Conservation (phyloP, 179 eudicot species). For the Patellifolia procumbens region DNA sequence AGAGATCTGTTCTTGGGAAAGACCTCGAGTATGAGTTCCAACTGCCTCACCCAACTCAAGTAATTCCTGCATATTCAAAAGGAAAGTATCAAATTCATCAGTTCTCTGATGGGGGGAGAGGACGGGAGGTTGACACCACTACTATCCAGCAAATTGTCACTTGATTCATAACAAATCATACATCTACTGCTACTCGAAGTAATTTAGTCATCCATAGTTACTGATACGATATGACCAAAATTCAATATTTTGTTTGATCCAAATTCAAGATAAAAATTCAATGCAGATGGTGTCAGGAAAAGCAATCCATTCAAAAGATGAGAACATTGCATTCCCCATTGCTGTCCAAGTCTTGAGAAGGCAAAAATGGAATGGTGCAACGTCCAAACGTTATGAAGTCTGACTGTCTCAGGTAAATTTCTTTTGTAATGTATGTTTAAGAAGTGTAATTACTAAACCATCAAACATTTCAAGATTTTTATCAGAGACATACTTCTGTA, state of each 20-base stretch:
- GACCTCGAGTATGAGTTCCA: conserved; percentile 91
- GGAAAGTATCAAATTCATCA: neutral
- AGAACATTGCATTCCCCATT: neutral
- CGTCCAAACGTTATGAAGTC: neutral
- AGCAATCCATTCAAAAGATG: neutral
- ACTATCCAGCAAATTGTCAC: neutral
- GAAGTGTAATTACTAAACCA: neutral
- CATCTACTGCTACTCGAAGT: neutral
- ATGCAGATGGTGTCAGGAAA: neutral
- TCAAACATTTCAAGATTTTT: too few species aligned
- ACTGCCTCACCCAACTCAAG: conserved; percentile 88
- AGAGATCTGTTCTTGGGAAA: conserved; percentile 69
- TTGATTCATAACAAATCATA: neutral
- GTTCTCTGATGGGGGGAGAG: neutral
- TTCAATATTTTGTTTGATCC: neutral
- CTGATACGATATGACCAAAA: neutral
- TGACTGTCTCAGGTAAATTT: neutral
- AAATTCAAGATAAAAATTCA: neutral
- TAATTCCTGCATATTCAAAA: conserved; percentile 54
- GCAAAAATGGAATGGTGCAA: neutral
- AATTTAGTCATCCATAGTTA: neutral
- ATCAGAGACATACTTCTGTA: too few species aligned
- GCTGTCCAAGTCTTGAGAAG: neutral
- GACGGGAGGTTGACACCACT: neutral
- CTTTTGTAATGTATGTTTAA: neutral